Conservation (phyloP, 1,139 yeast genomes). For the Protomyces gravidus region DNA sequence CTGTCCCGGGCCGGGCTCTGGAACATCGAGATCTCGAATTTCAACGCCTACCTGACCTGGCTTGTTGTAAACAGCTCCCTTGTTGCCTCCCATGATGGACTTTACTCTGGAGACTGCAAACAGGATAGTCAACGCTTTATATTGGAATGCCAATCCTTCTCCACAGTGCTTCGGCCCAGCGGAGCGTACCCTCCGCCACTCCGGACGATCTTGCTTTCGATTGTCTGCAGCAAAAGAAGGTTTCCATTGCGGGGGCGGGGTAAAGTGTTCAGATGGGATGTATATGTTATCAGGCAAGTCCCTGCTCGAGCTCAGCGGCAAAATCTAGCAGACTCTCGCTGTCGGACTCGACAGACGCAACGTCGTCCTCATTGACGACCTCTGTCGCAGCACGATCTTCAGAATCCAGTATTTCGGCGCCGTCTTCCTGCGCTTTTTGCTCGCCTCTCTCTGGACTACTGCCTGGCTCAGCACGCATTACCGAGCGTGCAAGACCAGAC, state of each 20-base stretch:
- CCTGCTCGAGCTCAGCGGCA: background rate
- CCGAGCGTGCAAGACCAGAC: slow-evolving; percentile 13
- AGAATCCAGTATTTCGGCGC: too few species aligned
- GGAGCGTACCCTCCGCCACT: too few species aligned
- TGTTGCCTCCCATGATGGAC: slow-evolving; percentile 25
- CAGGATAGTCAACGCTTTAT: too few species aligned
- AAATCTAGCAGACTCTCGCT: background rate
- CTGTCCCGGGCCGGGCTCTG: slow-evolving; percentile 57
- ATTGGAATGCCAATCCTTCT: too few species aligned
- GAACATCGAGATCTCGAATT: slow-evolving; percentile 54
- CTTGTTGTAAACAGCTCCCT: slow-evolving; percentile 22
- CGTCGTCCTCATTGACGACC: background rate
- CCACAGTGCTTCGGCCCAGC: too few species aligned
- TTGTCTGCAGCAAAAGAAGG: too few species aligned
- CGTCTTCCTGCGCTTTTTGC: too few species aligned
- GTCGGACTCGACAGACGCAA: background rate
- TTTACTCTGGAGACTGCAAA: too few species aligned
- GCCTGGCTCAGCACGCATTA: background rate
- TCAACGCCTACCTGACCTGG: slow-evolving; percentile 21
- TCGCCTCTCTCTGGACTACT: background rate
- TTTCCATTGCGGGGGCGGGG: too few species aligned
- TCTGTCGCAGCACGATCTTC: background rate
- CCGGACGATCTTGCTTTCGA: too few species aligned
- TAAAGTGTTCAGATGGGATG: too few species aligned
- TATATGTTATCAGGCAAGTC: background rate